phyloP scores from a whole-genome alignment of 1,284 basidiomycete species.

The Irpex rosettiformis region DNA sequence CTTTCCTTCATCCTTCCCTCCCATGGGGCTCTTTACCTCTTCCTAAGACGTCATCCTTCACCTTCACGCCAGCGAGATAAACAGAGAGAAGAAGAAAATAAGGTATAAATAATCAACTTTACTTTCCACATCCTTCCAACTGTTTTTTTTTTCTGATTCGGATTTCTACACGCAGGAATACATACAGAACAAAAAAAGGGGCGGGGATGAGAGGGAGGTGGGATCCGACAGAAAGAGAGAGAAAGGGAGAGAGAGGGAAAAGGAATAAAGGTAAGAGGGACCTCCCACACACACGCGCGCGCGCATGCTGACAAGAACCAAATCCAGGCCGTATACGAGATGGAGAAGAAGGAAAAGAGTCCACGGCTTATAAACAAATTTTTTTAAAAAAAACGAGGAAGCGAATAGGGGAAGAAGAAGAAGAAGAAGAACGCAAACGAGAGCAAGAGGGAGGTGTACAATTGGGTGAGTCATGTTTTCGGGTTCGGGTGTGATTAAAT shows the following conservation, averaged over 20 bases:
- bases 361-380: background rate
- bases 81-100: background rate
- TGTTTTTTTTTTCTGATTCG: background rate
- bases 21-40: background rate
- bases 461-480: background rate
- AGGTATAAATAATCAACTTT: background rate
- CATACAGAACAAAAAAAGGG: background rate
- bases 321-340: background rate
- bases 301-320: background rate
- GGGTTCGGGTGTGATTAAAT: background rate
- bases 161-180: background rate
- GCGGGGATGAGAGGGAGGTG: background rate
- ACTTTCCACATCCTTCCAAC: too few relatives aligned
- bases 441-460: background rate
- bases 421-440: background rate
- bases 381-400: background rate
- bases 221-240: background rate
- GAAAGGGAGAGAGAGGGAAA: too few relatives aligned
- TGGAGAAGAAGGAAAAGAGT: too few relatives aligned
- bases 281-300: too few relatives aligned
- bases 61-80: background rate
- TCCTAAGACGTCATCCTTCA: background rate
- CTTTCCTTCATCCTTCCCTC: background rate
- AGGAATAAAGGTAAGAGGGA: too few relatives aligned
- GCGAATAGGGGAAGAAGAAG: background rate